Conservation (phyloP, 2,329 filamentous ascomycete genomes). For the Cordyceps farinosa region DNA sequence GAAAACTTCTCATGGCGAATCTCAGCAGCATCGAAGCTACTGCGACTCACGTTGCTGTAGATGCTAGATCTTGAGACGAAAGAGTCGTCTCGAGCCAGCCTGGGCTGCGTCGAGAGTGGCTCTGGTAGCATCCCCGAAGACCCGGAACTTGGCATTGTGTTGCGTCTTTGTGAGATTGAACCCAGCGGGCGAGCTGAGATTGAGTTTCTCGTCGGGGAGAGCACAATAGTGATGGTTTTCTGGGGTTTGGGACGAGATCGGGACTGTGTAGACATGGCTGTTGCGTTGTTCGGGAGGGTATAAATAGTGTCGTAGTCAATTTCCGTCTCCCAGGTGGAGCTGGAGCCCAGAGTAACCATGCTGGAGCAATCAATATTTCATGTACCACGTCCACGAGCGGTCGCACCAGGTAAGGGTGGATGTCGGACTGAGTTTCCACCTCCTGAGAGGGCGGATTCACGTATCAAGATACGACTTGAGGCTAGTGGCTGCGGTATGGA, state of each 20-base stretch:
- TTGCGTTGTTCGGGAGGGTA: not conserved
- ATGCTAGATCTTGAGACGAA: constrained; percentile 29
- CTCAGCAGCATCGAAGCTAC: not conserved
- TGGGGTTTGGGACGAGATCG: not conserved
- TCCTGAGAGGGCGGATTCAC: not conserved
- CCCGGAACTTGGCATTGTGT: constrained; percentile 14
- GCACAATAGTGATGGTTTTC: constrained; percentile 2
- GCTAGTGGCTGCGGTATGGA: not conserved
- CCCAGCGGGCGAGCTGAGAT: too few relatives aligned
- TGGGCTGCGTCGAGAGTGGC: not conserved
- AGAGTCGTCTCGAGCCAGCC: constrained; percentile 19
- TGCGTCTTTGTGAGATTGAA: not conserved
- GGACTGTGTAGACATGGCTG: not conserved
- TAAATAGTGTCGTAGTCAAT: not conserved
- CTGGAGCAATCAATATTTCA: not conserved
- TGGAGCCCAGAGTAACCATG: not conserved
- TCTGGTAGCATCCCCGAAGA: not conserved
- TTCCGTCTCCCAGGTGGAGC: constrained; percentile 6
- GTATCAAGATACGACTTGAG: not conserved
- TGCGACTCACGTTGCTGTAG: constrained; percentile 24
- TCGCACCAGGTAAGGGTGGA: not conserved
- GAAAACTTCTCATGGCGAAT: not conserved
- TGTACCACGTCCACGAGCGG: not conserved
- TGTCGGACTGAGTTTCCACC: not conserved
- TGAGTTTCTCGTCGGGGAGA: constrained; percentile 1